Evolutionary conservation across 2,329 filamentous ascomycete species (phyloP).

Genomic region (Botrytis aclada): DNA sequence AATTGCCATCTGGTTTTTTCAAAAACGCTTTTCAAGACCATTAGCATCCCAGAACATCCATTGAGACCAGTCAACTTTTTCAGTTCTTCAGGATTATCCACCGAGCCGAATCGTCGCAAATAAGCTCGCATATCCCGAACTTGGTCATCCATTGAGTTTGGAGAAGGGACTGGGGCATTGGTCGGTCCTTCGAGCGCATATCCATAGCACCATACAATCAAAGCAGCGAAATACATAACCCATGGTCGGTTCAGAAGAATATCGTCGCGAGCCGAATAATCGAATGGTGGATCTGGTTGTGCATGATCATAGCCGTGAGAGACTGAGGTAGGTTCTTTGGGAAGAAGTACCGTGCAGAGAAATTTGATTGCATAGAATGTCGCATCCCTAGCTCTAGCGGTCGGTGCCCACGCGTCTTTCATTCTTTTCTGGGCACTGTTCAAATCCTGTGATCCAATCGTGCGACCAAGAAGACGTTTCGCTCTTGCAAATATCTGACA

Average conservation of each 20-base stretch:
- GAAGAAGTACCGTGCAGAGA: slow-evolving; percentile 76
- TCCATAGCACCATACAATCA: slow-evolving; percentile 95
- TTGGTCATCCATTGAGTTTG: slow-evolving; percentile 61
- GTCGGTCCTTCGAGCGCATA: slow-evolving; percentile 84
- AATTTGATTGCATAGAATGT: slow-evolving; percentile 91
- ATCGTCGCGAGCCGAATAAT: slow-evolving; percentile 83
- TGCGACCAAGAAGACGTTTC: slow-evolving; percentile 77
- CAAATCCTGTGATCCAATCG: slow-evolving; percentile 79
- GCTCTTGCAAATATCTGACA: slow-evolving; percentile 94
- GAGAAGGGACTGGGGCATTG: slow-evolving; percentile 42
- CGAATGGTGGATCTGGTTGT: slow-evolving; percentile 40
- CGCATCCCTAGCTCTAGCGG: slow-evolving; percentile 82
- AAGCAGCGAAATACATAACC: slow-evolving; percentile 88
- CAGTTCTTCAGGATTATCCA: slow-evolving; percentile 73
- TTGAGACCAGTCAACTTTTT: slow-evolving; percentile 73
- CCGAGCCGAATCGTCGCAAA: slow-evolving; percentile 67
- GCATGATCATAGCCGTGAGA: slow-evolving; percentile 23
- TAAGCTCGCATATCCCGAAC: slow-evolving; percentile 77
- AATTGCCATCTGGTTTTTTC: slow-evolving; percentile 85
- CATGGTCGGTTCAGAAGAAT: slow-evolving; percentile 87
- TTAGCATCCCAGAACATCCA: slow-evolving; percentile 73
- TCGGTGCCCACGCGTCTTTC: slow-evolving; percentile 85
- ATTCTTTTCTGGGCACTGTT: slow-evolving; percentile 76
- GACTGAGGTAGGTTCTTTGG: slow-evolving; percentile 46
- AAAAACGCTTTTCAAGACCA: slow-evolving; percentile 80